Percentiles rank a stretch among this genome's conserved stretches.
These are phyloP conservation scores for Malus hybrid DNA, from an alignment of 331 rosid species.

Conservation along the genomic window DNA sequence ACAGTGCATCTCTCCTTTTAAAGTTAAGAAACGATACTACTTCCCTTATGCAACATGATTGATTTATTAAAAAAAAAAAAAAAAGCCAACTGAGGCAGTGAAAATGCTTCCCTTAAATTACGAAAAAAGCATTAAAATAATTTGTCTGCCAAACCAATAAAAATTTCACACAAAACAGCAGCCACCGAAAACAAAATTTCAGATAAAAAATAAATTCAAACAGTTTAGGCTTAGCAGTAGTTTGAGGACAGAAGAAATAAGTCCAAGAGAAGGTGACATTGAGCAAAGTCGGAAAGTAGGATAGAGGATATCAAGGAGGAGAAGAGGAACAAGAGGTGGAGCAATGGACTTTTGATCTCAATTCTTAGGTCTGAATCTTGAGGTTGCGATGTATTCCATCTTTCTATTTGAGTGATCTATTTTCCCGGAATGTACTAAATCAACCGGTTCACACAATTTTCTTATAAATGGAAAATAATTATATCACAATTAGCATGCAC, in stretches of 20 bases:
- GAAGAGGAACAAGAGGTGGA: background rate
- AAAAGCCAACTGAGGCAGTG: background rate
- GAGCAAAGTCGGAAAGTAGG: background rate
- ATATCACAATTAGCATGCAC: background rate
- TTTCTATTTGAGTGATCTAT: background rate
- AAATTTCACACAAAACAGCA: background rate
- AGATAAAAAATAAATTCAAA: background rate
- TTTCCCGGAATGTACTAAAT: background rate
- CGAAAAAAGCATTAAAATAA: background rate
- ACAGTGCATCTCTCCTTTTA: background rate
- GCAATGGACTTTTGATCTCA: background rate
- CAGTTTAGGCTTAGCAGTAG: background rate
- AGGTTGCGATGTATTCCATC: background rate
- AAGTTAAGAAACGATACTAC: background rate
- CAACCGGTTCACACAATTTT: background rate
- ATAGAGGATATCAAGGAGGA: background rate
- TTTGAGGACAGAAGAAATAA: background rate
- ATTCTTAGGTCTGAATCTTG: background rate
- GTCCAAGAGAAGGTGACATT: background rate
- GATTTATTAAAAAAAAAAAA: background rate
- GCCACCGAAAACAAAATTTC: background rate
- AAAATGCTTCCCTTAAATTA: background rate
- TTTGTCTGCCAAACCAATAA: background rate
- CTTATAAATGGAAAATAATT: background rate
- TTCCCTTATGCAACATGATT: background rate